Conservation (phyloP, 352 stramenopile genomes). For the Phytophthora rubi region DNA sequence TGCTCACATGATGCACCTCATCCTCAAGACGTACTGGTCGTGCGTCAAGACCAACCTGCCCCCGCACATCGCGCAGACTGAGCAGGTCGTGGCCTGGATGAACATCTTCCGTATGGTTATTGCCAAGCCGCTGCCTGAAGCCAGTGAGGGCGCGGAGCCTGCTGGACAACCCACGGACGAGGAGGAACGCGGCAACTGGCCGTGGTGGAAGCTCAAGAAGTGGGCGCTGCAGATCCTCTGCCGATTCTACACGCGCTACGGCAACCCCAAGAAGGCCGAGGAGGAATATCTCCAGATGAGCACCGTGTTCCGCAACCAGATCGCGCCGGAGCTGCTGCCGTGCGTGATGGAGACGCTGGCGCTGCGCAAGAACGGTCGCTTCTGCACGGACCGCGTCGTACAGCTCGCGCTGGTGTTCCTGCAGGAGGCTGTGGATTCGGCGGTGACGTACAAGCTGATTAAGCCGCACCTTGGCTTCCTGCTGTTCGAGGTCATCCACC, state of each 20-base stretch:
- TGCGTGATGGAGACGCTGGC: slow-evolving; percentile 92
- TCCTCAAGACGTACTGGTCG: slow-evolving; percentile 98
- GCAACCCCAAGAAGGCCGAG: slow-evolving; percentile 95
- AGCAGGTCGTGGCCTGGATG: slow-evolving; percentile 94
- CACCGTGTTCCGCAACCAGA: slow-evolving; percentile 92
- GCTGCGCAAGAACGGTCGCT: slow-evolving; percentile 93
- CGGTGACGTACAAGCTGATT: slow-evolving; percentile 96
- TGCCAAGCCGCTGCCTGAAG: slow-evolving; percentile 93
- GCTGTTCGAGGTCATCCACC: slow-evolving; percentile 97
- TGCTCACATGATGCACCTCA: slow-evolving; percentile 93
- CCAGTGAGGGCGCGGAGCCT: slow-evolving; percentile 77
- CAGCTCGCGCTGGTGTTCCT: slow-evolving; percentile 95
- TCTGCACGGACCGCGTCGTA: slow-evolving; percentile 96
- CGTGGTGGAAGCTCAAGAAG: slow-evolving; percentile 99
- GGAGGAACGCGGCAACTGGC: slow-evolving; percentile 94
- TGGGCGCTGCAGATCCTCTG: slow-evolving; percentile 97
- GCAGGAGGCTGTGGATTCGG: slow-evolving; percentile 94
- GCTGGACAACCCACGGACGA: slow-evolving; percentile 89
- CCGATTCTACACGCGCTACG: slow-evolving; percentile 97
- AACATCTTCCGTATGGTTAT: slow-evolving; percentile 88
- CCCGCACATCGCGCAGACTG: slow-evolving; percentile 78
- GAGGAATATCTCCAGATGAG: slow-evolving; percentile 93
- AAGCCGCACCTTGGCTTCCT: slow-evolving; percentile 98
- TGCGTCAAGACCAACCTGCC: slow-evolving; percentile 96
- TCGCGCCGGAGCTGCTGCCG: slow-evolving; percentile 87